Base-by-base conservation (phyloP, 148 eudicot genomes). In the Camellia granthamiana region DNA sequence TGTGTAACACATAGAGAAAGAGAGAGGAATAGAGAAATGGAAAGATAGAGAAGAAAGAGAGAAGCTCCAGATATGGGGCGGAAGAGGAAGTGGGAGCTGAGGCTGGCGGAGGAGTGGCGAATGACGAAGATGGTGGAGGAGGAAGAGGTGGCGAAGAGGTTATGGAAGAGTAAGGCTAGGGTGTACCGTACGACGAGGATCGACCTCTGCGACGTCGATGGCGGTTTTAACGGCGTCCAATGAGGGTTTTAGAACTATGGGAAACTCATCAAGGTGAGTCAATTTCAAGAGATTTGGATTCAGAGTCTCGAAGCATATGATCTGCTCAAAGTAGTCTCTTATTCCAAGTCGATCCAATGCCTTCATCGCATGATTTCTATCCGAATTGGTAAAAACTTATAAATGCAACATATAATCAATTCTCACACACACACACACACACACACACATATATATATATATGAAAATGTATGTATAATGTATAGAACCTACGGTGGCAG, bases 361-460 rank as follows among this genome's bases (percentile, higher is more conserved):
- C 82, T 90, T 92, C 56, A 58, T 84, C 6, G 98, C 98, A 62
- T 95, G 98, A 42, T 77, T 81, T 41, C 81, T 13, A 77, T 95
- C 98, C 9, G 97, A 95, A 81, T 93, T 95, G 1, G 98, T 95
- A 69, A 95, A 93, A 52, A 95, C 89, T 97, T 95, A 90, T 23
- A 69, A 15, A 51, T 49, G 3, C 63, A 69, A n/a, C 41, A 2
- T 0, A 54, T 67, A 2, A 71, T 83, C 54, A 70, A 12, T 7
- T 11, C 10, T 0, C 30, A 23, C 30, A 23, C 30, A 23, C 10
- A 6, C 3, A 3, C 61, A 1, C 21, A 2, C 51, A 5, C 3
- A 2, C 3, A 15, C 3, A 5, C n/a, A 68, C 2, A 11, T 61
- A 49, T 30, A 38, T 9, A n/a, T 1, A 3, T 54, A 9, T 19